A percentile compares a stretch with the other conserved stretches of the same genome.
Evolutionary conservation across 2,329 filamentous ascomycete genomes (phyloP).

Genomic region (Aspergillus sp.): DNA sequence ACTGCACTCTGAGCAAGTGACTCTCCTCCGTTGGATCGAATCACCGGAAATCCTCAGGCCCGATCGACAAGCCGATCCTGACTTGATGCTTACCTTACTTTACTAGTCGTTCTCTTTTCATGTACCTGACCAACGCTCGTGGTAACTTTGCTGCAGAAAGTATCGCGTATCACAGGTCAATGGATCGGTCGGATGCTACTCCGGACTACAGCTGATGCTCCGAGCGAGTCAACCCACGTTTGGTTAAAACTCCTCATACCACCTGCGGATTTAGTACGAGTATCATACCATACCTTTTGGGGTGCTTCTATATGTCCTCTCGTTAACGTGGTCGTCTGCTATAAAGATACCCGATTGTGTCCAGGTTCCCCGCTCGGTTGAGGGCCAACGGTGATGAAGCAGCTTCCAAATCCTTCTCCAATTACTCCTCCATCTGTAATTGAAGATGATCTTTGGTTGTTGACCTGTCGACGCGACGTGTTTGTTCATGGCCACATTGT

Average conservation of each 20-base stretch:
- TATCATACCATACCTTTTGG: background rate
- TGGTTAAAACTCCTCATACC: background rate
- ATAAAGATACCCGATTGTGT: background rate
- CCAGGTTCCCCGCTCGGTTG: background rate
- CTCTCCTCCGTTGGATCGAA: background rate
- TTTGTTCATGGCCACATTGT: background rate
- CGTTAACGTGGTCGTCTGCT: background rate
- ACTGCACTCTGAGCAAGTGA: background rate
- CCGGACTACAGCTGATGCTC: background rate
- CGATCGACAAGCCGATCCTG: constrained; percentile 3
- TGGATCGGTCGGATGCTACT: background rate
- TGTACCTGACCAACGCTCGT: background rate
- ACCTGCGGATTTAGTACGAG: background rate
- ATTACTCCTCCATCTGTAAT: background rate
- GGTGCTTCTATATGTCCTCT: background rate
- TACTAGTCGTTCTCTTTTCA: background rate
- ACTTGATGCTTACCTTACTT: constrained; percentile 3
- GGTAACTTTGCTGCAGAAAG: background rate
- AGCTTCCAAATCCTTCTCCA: background rate
- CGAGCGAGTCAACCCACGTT: background rate
- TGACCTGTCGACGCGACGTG: background rate
- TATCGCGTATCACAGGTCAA: background rate
- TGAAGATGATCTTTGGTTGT: background rate
- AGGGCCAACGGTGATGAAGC: no score
- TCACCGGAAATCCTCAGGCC: background rate